Conservation (phyloP, 2,329 filamentous ascomycete species). For the Alternaria gaisen region DNA sequence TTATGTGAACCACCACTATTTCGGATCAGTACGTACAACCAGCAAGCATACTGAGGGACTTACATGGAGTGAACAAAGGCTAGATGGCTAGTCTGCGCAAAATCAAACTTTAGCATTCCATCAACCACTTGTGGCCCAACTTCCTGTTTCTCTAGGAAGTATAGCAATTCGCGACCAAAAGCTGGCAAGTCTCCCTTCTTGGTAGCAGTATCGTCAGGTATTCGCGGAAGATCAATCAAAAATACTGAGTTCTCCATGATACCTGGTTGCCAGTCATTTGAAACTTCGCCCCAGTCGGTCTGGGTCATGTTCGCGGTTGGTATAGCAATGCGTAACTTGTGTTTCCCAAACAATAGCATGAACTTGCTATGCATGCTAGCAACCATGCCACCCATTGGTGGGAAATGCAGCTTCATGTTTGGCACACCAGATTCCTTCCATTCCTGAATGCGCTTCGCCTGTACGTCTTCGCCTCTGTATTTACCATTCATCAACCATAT, state of each 20-base stretch:
- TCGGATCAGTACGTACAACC: conserved; percentile 9
- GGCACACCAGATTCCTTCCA: conserved; percentile 50
- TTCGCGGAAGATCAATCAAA: conserved; percentile 85
- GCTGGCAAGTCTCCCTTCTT: conserved; percentile 51
- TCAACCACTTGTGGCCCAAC: conserved; percentile 70
- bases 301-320: conserved; percentile 86
- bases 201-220: conserved; percentile 42
- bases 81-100: conserved; percentile 73
- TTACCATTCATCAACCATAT: conserved; percentile 66
- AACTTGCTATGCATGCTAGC: conserved; percentile 94
- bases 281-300: conserved; percentile 86
- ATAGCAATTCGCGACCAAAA: conserved; percentile 75
- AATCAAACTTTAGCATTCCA: conserved; percentile 83
- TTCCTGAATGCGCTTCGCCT: conserved; percentile 35
- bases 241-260: conserved; percentile 70
- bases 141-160: conserved; percentile 74
- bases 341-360: conserved; percentile 82
- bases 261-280: conserved; percentile 59
- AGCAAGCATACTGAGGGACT: conserved; percentile 41
- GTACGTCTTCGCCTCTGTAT: conserved; percentile 56
- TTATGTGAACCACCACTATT: conserved; percentile 46
- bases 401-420: conserved; percentile 77
- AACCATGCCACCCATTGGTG: conserved; percentile 74
- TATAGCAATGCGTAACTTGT: conserved; percentile 79
- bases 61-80: conserved; percentile 89